A percentile compares a stretch with the other conserved stretches of the same genome.
Evolutionary conservation across 2,329 filamentous ascomycete genomes (phyloP).

Genomic region (Balansia obtecta): DNA sequence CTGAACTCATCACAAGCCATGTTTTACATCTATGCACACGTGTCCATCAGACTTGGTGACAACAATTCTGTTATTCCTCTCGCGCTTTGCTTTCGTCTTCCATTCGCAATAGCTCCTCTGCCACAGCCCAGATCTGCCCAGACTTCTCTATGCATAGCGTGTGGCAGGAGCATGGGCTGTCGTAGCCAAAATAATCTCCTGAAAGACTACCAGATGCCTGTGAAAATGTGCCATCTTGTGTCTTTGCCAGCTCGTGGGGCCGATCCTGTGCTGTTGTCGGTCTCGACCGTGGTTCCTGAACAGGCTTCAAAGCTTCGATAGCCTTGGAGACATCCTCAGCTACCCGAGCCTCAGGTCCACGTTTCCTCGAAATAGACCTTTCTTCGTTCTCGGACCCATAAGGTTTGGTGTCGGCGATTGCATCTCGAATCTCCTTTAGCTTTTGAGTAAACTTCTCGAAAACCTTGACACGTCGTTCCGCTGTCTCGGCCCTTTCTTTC

Average conservation of each 20-base stretch:
- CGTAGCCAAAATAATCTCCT: background rate
- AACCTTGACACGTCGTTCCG: constrained; percentile 38
- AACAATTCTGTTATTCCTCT: background rate
- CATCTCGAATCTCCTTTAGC: constrained; percentile 19
- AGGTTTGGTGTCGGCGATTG: background rate
- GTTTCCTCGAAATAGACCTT: background rate
- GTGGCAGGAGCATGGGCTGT: background rate
- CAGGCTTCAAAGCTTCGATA: background rate
- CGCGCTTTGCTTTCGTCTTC: constrained; percentile 7
- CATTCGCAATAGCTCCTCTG: constrained; percentile 17
- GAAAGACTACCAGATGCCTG: background rate
- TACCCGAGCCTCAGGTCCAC: background rate
- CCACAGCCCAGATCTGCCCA: constrained; percentile 20
- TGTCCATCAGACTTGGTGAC: background rate
- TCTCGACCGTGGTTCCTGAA: background rate
- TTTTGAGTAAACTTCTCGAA: constrained; percentile 31
- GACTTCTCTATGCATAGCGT: constrained; percentile 11
- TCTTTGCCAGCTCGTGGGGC: background rate
- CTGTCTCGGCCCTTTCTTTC: constrained; percentile 41
- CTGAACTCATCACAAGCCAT: background rate
- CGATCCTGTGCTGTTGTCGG: background rate
- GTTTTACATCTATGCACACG: background rate
- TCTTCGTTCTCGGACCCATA: background rate
- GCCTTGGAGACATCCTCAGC: background rate
- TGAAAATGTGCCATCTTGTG: constrained; percentile 3